Evolutionary conservation across 345 rosid species (phyloP).

Genomic region (Gossypium anomalum): DNA sequence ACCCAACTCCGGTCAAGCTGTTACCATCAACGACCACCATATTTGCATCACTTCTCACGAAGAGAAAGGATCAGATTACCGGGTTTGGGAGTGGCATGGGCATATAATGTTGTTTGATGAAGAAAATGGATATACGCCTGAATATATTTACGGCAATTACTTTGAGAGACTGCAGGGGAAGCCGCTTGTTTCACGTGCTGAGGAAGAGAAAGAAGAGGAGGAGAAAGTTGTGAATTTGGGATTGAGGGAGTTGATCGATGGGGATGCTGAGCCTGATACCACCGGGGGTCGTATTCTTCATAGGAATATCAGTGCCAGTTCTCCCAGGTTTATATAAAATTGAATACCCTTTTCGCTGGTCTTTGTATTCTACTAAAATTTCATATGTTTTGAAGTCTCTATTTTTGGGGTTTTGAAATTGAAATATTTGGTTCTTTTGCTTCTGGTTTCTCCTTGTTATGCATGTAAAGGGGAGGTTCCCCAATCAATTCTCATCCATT

Average conservation of each 20-base stretch:
- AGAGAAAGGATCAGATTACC: slow-evolving; percentile 76
- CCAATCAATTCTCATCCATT: no score
- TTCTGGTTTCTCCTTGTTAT: no score
- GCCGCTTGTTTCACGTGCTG: slow-evolving; percentile 16
- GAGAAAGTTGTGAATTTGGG: slow-evolving; percentile 60
- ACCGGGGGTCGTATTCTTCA: slow-evolving; percentile 71
- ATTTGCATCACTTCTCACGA: slow-evolving; percentile 85
- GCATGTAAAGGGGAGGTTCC: no score
- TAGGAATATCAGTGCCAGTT: slow-evolving; percentile 58
- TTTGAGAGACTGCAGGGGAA: slow-evolving; percentile 75
- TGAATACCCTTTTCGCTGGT: not conserved
- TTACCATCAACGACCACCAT: slow-evolving; percentile 80
- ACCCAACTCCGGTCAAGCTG: slow-evolving; percentile 92
- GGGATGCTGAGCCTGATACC: slow-evolving; percentile 30
- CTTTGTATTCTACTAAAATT: not conserved
- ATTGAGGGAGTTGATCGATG: slow-evolving; percentile 76
- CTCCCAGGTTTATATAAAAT: slow-evolving; percentile 45
- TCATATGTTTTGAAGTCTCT: not conserved
- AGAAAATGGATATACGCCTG: slow-evolving; percentile 76
- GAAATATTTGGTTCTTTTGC: not conserved
- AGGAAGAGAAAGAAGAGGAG: slow-evolving; percentile 26
- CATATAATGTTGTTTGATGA: slow-evolving; percentile 92
- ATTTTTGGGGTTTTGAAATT: not conserved
- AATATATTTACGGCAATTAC: slow-evolving; percentile 95
- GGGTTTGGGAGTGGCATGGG: slow-evolving; percentile 99